Evolutionary conservation across 176 grass and related monocot species (phyloP).

Genomic region (Secale cereale): DNA sequence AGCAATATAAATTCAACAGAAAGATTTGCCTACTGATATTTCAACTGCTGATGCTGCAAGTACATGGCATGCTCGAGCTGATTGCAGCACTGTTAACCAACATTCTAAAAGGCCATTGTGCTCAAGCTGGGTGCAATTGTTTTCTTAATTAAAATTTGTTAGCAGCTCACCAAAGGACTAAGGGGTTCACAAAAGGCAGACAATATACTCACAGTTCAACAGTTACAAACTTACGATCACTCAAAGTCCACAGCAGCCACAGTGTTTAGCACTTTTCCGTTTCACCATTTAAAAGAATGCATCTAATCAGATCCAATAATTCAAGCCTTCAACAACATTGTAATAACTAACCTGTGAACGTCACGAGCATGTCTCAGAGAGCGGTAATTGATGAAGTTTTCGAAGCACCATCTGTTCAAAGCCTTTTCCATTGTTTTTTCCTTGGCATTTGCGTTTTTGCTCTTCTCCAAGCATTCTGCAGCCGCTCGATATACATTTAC

Average conservation of each 20-base stretch:
- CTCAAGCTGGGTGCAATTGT: neutral
- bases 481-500: slow-evolving; percentile 75
- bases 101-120: neutral
- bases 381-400: slow-evolving; percentile 86
- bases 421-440: slow-evolving; percentile 86
- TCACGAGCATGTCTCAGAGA: slow-evolving; percentile 73
- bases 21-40: neutral
- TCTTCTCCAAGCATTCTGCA: slow-evolving; percentile 77
- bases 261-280: neutral
- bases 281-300: neutral
- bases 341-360: slow-evolving; percentile 70
- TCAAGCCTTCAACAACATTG: neutral
- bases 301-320: neutral
- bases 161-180: neutral
- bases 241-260: neutral
- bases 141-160: neutral
- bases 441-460: slow-evolving; percentile 71
- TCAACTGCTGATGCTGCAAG: neutral
- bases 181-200: neutral
- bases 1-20: neutral
- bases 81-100: neutral
- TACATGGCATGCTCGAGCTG: neutral
- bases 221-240: neutral
- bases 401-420: slow-evolving; percentile 85
- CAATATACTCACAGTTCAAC: neutral